phyloP scores from a whole-genome alignment of 164 flowering plant genomes.

The Vitis rotundifolia region DNA sequence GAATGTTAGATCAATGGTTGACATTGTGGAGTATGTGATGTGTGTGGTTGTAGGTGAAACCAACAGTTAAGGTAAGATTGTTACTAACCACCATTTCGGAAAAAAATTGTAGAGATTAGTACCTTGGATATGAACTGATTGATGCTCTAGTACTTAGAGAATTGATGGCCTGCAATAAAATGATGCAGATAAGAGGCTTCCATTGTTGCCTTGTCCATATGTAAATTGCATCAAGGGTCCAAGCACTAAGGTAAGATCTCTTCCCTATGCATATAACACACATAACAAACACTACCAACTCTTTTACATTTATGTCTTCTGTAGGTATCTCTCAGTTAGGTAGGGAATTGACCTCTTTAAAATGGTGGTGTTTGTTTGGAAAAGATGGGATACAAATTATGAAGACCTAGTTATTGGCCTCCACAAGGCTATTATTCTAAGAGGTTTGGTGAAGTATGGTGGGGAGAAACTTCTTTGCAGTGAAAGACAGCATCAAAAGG shows the following conservation, averaged over 20 bases:
- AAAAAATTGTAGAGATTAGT: background rate
- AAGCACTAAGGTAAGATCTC: slow-evolving; percentile 60
- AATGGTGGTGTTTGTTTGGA: slow-evolving; percentile 63
- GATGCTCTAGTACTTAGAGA: slow-evolving; percentile 14
- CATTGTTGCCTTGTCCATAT: slow-evolving; percentile 68
- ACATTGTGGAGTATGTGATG: slow-evolving; percentile 30
- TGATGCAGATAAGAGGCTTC: slow-evolving; percentile 78
- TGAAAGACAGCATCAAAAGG: slow-evolving; percentile 43
- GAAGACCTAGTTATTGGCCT: slow-evolving; percentile 65
- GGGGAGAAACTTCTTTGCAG: slow-evolving; percentile 52
- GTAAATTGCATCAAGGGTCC: slow-evolving; percentile 60
- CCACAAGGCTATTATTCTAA: slow-evolving; percentile 65
- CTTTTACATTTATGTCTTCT: background rate
- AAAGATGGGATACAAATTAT: slow-evolving; percentile 72
- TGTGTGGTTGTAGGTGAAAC: slow-evolving; percentile 51
- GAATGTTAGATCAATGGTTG: slow-evolving; percentile 53
- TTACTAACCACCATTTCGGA: background rate
- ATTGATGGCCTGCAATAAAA: slow-evolving; percentile 56
- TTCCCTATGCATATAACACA: background rate
- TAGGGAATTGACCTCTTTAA: slow-evolving; percentile 77
- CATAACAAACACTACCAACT: background rate
- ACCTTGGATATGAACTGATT: too few relatives aligned
- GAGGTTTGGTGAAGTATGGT: slow-evolving; percentile 48
- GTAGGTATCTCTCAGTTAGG: slow-evolving; percentile 68
- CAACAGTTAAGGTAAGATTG: slow-evolving; percentile 57